These are phyloP conservation scores for Annona cherimola DNA, from an alignment of 164 flowering plant species.

Conservation along the genomic window DNA sequence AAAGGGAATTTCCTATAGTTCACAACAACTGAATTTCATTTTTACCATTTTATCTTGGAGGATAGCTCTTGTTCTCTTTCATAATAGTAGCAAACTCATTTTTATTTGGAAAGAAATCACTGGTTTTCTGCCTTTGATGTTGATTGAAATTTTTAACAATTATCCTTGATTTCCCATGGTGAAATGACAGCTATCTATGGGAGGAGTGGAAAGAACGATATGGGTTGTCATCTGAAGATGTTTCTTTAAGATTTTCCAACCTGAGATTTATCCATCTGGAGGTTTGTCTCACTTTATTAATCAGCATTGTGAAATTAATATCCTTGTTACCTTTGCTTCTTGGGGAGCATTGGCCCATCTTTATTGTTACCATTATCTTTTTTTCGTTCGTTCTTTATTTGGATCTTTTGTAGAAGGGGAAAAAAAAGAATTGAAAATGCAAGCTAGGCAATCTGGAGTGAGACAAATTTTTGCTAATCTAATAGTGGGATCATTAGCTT, in stretches of 20 bases:
- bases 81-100: background rate
- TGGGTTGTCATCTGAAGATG: constrained; percentile 52
- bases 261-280: constrained; percentile 82
- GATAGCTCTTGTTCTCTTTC: background rate
- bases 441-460: no score
- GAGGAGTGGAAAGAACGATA: constrained; percentile 96
- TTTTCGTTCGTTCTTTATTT: no score
- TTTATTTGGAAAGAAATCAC: background rate
- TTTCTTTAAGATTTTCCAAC: constrained; percentile 48
- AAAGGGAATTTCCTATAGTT: background rate
- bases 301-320: no score
- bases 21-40: no score
- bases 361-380: no score
- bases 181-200: constrained; percentile 62
- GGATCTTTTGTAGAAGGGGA: no score
- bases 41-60: background rate
- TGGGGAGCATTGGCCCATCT: no score
- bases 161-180: background rate
- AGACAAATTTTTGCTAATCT: no score
- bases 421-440: no score
- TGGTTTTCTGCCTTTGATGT: background rate
- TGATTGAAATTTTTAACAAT: background rate
- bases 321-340: no score
- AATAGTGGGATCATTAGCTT: no score
- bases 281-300: constrained; percentile 34